phyloP scores from a whole-genome alignment of 2,329 filamentous ascomycete genomes.

The Trichoderma cornu-damae region DNA sequence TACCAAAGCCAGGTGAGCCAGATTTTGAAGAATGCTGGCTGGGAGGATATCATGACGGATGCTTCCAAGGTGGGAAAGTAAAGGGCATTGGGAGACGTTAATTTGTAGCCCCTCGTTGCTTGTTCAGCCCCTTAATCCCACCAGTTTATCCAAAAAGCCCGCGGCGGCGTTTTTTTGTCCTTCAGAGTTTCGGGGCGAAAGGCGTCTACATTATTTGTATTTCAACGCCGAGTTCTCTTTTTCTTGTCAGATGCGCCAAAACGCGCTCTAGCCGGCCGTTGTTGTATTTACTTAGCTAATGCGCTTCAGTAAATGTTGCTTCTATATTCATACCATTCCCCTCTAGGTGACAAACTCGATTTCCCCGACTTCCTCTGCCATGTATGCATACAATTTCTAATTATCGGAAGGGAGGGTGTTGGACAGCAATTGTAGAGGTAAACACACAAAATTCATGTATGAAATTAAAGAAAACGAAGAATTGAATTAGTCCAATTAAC shows the following conservation, averaged over 20 bases:
- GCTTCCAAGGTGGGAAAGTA: slow-evolving; percentile 27
- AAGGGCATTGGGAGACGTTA: not conserved
- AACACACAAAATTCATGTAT: not conserved
- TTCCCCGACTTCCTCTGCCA: not conserved
- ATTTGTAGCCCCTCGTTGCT: not conserved
- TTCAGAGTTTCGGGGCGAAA: not conserved
- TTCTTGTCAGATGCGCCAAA: not conserved
- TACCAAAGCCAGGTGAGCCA: slow-evolving; percentile 64
- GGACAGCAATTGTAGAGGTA: not conserved
- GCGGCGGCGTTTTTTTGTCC: not conserved
- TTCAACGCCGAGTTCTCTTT: not conserved
- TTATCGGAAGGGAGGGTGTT: not conserved
- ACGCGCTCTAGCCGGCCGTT: not conserved
- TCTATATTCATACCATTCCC: not conserved
- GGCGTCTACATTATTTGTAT: not conserved
- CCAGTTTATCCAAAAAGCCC: not conserved
- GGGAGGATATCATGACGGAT: slow-evolving; percentile 56
- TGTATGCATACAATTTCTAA: not conserved
- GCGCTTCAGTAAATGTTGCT: not conserved
- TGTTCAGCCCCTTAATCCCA: not conserved
- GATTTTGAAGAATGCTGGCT: slow-evolving; percentile 61
- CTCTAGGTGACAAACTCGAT: not conserved
- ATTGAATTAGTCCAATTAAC: slow-evolving; percentile 16
- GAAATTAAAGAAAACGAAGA: not conserved
- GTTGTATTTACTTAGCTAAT: slow-evolving; percentile 11